A percentile compares a stretch with the other conserved stretches of the same genome.
These are phyloP conservation scores for Peronospora belbahrii DNA, from an alignment of 352 stramenopile genomes.

Conservation along the genomic window DNA sequence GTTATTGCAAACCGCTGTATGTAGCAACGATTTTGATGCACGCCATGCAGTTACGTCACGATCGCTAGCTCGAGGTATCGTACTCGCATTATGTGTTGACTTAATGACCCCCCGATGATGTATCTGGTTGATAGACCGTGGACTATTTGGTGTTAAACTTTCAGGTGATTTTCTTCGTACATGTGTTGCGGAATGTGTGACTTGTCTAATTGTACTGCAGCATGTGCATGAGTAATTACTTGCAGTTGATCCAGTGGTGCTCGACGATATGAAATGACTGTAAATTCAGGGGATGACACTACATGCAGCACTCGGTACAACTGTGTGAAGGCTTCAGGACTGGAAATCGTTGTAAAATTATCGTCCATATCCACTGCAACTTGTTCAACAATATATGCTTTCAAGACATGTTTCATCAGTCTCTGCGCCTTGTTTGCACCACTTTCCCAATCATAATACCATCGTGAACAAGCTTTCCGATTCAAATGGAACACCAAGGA, in stretches of 20 bases:
- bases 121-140: neutral
- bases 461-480: slow-evolving; percentile 31
- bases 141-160: neutral
- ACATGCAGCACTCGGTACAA: slow-evolving; percentile 44
- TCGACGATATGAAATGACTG: slow-evolving; percentile 63
- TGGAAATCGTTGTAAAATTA: slow-evolving; percentile 22
- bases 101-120: neutral
- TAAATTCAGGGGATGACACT: slow-evolving; percentile 53
- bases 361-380: slow-evolving; percentile 29
- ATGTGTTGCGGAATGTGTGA: neutral
- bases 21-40: neutral
- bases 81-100: slow-evolving; percentile 1
- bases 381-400: slow-evolving; percentile 46
- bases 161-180: neutral
- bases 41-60: neutral
- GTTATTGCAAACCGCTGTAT: neutral
- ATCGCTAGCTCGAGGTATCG: slow-evolving; percentile 4
- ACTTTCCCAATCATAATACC: slow-evolving; percentile 77
- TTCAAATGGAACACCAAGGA: slow-evolving; percentile 50
- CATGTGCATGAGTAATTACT: neutral
- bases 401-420: slow-evolving; percentile 62
- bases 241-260: slow-evolving; percentile 17
- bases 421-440: slow-evolving; percentile 59
- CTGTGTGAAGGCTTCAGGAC: slow-evolving; percentile 12
- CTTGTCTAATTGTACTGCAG: slow-evolving; percentile 4